Evolutionary conservation across 2,329 filamentous ascomycete species (phyloP), one percentile per base, ranked within the genome.

Genomic region (Plectosphaerella plurivora): DNA sequence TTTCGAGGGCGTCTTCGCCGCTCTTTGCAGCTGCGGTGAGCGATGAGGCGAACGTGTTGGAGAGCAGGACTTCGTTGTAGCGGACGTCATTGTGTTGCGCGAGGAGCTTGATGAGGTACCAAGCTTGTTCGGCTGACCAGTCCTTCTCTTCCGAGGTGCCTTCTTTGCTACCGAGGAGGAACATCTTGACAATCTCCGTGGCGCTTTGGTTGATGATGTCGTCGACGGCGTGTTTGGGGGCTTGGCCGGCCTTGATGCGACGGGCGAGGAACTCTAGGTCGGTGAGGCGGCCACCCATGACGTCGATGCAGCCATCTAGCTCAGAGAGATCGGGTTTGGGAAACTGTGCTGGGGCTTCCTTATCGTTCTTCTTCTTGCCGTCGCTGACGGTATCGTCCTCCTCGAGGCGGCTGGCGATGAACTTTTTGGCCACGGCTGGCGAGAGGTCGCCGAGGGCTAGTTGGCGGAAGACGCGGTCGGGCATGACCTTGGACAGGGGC

Each of bases 211-310:
- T 86, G 51, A 96, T 88, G 56, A 99, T 97, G 58, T 96, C 91
- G 20, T 84, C 77, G 3, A 97, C 87, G 3, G 94, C 94, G 59
- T 87, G 79, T 57, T 79, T 81, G 1, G 94, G 94, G 2, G 81
- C 87, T 67, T 97, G 91, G 15, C 94, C 93, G 1, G 88, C 84
- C 70, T 91, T 90, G 61, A 99, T 88, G 16, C 94, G 82, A 36
- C 93, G 84, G n/a, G 92, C 88, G 44, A 99, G 83, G 64, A 94
- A 95, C 65, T 97, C 93, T 18, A 99, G 84, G 64, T 99, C 94
- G 0, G 91, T 96, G n/a, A 99, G 79, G 4, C 94, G 89, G 2
- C 94, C 94, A 20, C 94, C 94, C 2, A 99, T 79, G 0, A 86
- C 81, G 25, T 85, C 81, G 58, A 97, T 95, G 60, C 89, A 92